Base-by-base conservation (phyloP, 805 yeast genomes). In the Cyberlindnera americana region DNA sequence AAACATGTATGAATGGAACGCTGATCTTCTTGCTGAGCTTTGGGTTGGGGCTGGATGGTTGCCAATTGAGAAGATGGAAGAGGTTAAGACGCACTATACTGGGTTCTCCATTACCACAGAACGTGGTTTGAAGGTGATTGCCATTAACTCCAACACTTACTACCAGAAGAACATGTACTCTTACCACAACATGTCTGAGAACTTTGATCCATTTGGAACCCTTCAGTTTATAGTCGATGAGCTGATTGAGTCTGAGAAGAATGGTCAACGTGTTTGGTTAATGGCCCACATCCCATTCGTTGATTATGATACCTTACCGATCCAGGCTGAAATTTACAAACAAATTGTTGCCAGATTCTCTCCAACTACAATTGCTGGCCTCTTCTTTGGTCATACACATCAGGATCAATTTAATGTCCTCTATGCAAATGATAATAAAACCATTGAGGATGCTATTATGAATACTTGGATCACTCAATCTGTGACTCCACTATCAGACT, bases 341-440 rank as follows among this genome's bases (percentile, higher is more conserved):
- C 73, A 74, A 46, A 75, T 81, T 28, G 68, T 82, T 18, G 79
- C 77, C 52, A 70, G 89, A 58, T 82, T 81, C 57, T 74, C 83
- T 23, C 86, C 85, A 15, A 70, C 71, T 52, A 78, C 83, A 10
- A 77, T 82, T 57, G 83, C 87, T 8, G 82, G 74, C 33, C 65
- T 79, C 22, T 82, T 82, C 66, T 80, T 72, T 55, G 90, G 89
- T 19, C 86, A 81, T 53, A 78, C 85, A 5, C 89, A 82, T 52
- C 64, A 66, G 48, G 90, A 82, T 59, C 83, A 81, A 58, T 81
- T 81, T 65, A 69, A 74, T 39, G 63, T 82, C 6, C 61, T 78
- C 33, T 81, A 80, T 52, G 71, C 72, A 3, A 62, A 70, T 18
- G 70, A 70, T n/a, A 61, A 60, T 43, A 65, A 67, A 38, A 60